phyloP scores from a whole-genome alignment of 352 stramenopile species.

The Phytophthora podocarpi region DNA sequence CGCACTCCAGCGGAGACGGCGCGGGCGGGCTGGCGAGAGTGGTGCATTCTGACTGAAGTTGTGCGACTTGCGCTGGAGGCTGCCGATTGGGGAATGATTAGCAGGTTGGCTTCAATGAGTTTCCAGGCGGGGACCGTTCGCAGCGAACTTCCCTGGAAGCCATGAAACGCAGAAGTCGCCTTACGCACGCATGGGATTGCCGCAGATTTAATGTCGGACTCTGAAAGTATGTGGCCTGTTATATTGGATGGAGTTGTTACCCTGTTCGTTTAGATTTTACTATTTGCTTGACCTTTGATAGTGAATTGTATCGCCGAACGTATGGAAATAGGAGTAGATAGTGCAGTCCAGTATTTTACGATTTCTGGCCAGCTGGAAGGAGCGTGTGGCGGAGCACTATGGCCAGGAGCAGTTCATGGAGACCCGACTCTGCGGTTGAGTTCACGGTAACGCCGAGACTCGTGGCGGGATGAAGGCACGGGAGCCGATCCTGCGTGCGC shows the following conservation, averaged over 20 bases:
- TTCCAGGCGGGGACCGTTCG: constrained; percentile 16
- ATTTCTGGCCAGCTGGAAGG: constrained; percentile 17
- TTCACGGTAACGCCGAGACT: constrained; percentile 14
- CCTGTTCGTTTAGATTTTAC: too few relatives aligned
- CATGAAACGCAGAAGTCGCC: constrained; percentile 22
- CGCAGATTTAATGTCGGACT: background rate
- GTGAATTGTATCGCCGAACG: background rate
- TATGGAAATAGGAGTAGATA: background rate
- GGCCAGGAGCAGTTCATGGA: constrained; percentile 10
- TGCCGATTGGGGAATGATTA: constrained; percentile 23
- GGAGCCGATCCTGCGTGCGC: constrained; percentile 15
- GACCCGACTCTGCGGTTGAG: constrained; percentile 2
- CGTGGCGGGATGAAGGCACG: constrained; percentile 1
- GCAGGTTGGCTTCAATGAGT: background rate
- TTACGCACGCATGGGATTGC: constrained; percentile 28
- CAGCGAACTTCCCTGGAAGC: constrained; percentile 16
- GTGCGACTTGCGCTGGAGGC: constrained; percentile 5
- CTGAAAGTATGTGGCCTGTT: background rate
- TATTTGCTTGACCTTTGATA: background rate
- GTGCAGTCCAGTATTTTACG: constrained; percentile 16
- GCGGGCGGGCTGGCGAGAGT: constrained; percentile 21
- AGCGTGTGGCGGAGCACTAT: constrained; percentile 12
- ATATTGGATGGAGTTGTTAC: background rate
- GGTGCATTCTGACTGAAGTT: constrained; percentile 8
- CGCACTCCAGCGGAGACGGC: constrained; percentile 22